Conservation (phyloP, 768 basidiomycete genomes). For the Tricholomella constricta region DNA sequence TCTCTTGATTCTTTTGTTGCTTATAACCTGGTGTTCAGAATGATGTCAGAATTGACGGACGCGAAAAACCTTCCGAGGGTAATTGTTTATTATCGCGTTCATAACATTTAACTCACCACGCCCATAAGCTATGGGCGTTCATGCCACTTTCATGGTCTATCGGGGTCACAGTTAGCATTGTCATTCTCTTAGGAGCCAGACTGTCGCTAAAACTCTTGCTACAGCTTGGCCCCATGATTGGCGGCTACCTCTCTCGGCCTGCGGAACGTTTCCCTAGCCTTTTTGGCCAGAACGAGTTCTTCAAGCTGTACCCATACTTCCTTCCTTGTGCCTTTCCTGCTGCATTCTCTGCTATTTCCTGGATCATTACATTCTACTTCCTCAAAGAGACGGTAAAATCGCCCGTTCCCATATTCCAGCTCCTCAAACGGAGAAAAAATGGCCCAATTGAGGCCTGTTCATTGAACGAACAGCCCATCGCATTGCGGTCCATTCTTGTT, state of each 20-base stretch:
- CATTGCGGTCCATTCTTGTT: slow-evolving; percentile 53
- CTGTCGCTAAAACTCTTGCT: slow-evolving; percentile 4
- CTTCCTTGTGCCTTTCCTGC: slow-evolving; percentile 67
- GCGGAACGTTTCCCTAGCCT: slow-evolving; percentile 48
- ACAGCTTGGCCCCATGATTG: slow-evolving; percentile 54
- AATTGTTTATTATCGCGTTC: slow-evolving; percentile 8
- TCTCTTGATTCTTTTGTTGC: not conserved
- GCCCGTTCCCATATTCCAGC: slow-evolving; percentile 24
- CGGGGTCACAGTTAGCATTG: slow-evolving; percentile 37
- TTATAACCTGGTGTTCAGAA: slow-evolving; percentile 35
- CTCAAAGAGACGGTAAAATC: slow-evolving; percentile 51
- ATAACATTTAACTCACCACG: too few relatives aligned
- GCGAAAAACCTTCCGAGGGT: slow-evolving; percentile 65
- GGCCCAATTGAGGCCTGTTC: not conserved
- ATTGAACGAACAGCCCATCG: slow-evolving; percentile 39
- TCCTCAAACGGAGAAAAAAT: slow-evolving; percentile 22
- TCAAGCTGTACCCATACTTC: slow-evolving; percentile 58
- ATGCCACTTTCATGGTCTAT: slow-evolving; percentile 56
- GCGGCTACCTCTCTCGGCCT: slow-evolving; percentile 53
- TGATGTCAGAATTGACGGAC: slow-evolving; percentile 75
- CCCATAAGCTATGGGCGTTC: slow-evolving; percentile 56
- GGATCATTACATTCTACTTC: slow-evolving; percentile 51
- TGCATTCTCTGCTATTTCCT: slow-evolving; percentile 56
- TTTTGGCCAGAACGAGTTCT: slow-evolving; percentile 46
- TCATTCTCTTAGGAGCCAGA: too few relatives aligned